A percentile compares a stretch with the other conserved stretches of the same genome.
phyloP scores from a whole-genome alignment of 106 monocot genomes.

The Xerophyta viscosa region DNA sequence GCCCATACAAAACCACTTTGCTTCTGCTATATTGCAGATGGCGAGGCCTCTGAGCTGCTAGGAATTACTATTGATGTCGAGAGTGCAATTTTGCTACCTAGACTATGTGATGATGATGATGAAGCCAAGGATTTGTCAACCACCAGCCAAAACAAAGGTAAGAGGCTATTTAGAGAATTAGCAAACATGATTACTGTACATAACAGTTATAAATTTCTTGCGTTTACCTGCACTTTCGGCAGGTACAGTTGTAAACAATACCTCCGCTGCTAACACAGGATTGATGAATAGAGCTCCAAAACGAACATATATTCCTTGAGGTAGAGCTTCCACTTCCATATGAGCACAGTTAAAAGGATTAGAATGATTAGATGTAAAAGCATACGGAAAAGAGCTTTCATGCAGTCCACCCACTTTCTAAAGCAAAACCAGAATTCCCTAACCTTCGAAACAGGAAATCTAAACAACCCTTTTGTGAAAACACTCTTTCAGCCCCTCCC shows the following conservation, averaged over 20 bases:
- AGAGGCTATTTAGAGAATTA: neutral
- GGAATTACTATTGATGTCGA: neutral
- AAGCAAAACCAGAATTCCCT: neutral
- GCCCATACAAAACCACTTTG: neutral
- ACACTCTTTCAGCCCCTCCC: too few relatives aligned
- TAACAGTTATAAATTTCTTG: neutral
- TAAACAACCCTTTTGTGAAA: too few relatives aligned
- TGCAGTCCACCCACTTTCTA: neutral
- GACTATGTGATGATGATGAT: constrained; percentile 1
- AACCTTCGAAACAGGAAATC: too few relatives aligned
- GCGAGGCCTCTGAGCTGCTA: neutral
- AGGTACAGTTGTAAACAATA: neutral
- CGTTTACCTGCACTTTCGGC: neutral
- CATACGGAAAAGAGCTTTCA: neutral
- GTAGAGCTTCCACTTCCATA: neutral
- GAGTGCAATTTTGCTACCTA: neutral
- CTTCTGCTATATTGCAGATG: neutral
- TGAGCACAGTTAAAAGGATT: neutral
- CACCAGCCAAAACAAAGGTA: neutral
- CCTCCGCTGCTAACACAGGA: neutral
- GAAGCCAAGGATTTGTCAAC: neutral
- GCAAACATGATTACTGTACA: neutral
- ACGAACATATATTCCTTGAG: neutral
- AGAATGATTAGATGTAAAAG: too few relatives aligned
- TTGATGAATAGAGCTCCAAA: neutral